Conservation (phyloP, 768 basidiomycete genomes). For the Nidularia pulvinata region DNA sequence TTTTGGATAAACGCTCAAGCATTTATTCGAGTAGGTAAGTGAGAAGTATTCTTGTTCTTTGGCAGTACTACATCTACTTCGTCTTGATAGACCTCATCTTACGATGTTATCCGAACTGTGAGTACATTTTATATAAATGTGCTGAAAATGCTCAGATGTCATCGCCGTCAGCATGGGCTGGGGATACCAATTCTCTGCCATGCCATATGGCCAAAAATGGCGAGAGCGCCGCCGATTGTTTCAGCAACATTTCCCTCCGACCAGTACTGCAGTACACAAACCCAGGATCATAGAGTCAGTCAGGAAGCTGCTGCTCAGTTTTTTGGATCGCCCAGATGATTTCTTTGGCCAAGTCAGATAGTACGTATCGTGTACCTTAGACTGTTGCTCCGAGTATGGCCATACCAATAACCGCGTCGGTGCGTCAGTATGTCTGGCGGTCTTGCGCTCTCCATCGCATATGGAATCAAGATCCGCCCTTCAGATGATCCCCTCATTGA, state of each 20-base stretch:
- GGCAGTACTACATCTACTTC: neutral
- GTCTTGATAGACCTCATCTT: neutral
- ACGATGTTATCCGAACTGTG: neutral
- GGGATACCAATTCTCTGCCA: neutral
- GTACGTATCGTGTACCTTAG: conserved; percentile 2
- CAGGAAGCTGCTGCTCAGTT: neutral
- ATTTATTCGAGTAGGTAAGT: conserved; percentile 9
- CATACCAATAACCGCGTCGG: neutral
- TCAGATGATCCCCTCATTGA: conserved; percentile 34
- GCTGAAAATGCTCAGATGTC: neutral
- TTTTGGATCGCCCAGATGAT: conserved; percentile 5
- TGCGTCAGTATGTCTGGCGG: neutral
- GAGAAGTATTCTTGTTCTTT: neutral
- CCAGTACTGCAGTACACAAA: neutral
- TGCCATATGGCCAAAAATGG: conserved; percentile 1
- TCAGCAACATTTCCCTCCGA: neutral
- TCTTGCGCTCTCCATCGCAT: conserved; percentile 23
- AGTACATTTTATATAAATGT: neutral
- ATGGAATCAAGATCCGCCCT: conserved; percentile 34
- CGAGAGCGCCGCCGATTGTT: neutral
- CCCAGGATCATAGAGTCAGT: conserved; percentile 1
- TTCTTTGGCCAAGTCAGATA: conserved; percentile 2
- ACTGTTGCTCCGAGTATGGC: neutral
- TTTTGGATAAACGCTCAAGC: conserved; percentile 6
- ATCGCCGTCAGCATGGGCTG: neutral